Evolutionary conservation across 2,329 filamentous ascomycete genomes (phyloP).

Genomic region (Penicillium sp.): DNA sequence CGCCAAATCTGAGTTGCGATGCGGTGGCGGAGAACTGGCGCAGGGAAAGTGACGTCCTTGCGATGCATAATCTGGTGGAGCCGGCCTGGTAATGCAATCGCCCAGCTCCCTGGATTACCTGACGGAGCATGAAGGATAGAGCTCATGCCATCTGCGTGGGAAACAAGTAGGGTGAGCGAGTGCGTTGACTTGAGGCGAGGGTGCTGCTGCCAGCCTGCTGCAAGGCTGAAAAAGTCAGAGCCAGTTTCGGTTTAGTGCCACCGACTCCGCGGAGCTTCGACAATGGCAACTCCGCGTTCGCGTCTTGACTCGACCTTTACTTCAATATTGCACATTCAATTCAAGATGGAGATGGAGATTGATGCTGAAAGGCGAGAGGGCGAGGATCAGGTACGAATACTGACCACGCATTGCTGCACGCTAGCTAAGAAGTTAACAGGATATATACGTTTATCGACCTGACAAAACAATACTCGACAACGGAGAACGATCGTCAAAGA

Average conservation of each 20-base stretch:
- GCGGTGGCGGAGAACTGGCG: conserved; percentile 31
- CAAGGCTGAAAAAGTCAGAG: not conserved
- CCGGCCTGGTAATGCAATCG: conserved; percentile 40
- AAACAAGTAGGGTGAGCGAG: not conserved
- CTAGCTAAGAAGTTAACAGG: conserved; percentile 37
- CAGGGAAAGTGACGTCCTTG: conserved; percentile 18
- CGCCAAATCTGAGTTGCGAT: conserved; percentile 29
- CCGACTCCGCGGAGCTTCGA: conserved; percentile 12
- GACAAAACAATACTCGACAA: conserved; percentile 32
- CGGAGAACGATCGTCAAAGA: conserved; percentile 52
- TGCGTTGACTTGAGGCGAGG: not conserved
- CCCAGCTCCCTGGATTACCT: conserved; percentile 41
- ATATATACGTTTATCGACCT: conserved; percentile 61
- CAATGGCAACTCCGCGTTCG: conserved; percentile 1
- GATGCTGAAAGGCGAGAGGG: not conserved
- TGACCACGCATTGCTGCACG: not conserved
- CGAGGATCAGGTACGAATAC: conserved; percentile 6
- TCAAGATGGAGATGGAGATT: conserved; percentile 3
- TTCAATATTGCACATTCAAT: not conserved
- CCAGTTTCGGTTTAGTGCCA: conserved; percentile 12
- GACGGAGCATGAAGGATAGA: conserved; percentile 41
- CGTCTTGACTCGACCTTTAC: not conserved
- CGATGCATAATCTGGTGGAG: conserved; percentile 26
- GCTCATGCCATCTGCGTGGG: conserved; percentile 29
- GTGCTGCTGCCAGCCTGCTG: not conserved